These are phyloP conservation scores for Yarrowia sp. DNA, from an alignment of 805 yeast genomes.

Conservation along the genomic window DNA sequence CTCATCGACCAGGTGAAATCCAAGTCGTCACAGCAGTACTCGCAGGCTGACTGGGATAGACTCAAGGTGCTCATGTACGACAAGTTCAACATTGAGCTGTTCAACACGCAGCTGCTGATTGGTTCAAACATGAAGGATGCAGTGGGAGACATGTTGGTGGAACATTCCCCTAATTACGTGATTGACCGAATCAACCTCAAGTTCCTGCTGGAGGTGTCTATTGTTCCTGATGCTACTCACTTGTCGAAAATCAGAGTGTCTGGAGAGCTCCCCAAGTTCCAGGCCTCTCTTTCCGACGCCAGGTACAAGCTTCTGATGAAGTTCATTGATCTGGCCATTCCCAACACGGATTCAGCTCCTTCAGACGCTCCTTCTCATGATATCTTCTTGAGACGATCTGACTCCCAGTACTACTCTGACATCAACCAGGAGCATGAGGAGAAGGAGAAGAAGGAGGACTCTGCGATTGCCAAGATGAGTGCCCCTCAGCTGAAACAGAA, in stretches of 20 bases:
- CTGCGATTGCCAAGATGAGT: slow-evolving; percentile 19
- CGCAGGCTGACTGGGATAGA: slow-evolving; percentile 74
- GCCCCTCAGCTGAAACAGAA: slow-evolving; percentile 56
- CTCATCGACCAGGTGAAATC: slow-evolving; percentile 70
- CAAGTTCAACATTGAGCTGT: slow-evolving; percentile 73
- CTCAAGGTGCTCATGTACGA: slow-evolving; percentile 87
- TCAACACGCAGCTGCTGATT: slow-evolving; percentile 86
- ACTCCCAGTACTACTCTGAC: slow-evolving; percentile 24
- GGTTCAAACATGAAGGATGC: slow-evolving; percentile 84
- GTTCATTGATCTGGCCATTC: slow-evolving; percentile 72
- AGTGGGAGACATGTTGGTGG: slow-evolving; percentile 62
- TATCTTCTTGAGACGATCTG: slow-evolving; percentile 1
- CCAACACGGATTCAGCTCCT: slow-evolving; percentile 55
- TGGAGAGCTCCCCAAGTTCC: slow-evolving; percentile 77
- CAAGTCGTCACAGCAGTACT: slow-evolving; percentile 61
- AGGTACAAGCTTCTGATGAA: slow-evolving; percentile 90
- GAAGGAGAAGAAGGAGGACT: slow-evolving; percentile 5
- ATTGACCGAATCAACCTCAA: slow-evolving; percentile 79
- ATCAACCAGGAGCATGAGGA: slow-evolving; percentile 12
- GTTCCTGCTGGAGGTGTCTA: slow-evolving; percentile 79
- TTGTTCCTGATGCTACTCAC: slow-evolving; percentile 78
- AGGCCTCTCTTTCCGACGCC: slow-evolving; percentile 79
- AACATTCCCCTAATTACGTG: slow-evolving; percentile 61
- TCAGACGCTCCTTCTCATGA: slow-evolving; percentile 46
- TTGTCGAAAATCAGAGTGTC: slow-evolving; percentile 75